Evolutionary conservation across 345 rosid genomes (phyloP).

Genomic region (Aethionema arabicum): DNA sequence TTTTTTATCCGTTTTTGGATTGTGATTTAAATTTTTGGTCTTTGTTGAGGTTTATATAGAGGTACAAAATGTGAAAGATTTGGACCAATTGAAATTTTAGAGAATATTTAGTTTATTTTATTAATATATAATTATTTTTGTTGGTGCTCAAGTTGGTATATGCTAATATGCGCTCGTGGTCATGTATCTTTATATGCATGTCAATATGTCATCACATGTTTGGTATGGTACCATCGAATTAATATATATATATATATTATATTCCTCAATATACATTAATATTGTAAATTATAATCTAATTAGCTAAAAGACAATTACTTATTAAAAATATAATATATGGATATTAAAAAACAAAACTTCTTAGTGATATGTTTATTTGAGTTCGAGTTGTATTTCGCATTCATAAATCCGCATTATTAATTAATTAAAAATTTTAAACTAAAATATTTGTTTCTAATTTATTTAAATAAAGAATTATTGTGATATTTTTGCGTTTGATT

Average conservation of each 20-base stretch:
- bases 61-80: constrained; percentile 1
- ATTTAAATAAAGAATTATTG: too few species aligned
- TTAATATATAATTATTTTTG: background rate
- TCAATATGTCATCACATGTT: constrained; percentile 24
- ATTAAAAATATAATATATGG: too few species aligned
- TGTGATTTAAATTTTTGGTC: constrained; percentile 30
- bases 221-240: constrained; percentile 20
- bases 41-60: constrained; percentile 30
- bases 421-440: too few species aligned
- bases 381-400: too few species aligned
- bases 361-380: background rate
- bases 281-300: background rate
- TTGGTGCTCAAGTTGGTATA: constrained; percentile 28
- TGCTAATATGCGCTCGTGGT: constrained; percentile 30
- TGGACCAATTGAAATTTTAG: constrained; percentile 25
- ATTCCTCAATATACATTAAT: constrained; percentile 14
- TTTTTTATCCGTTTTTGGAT: constrained; percentile 18
- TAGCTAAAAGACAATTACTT: too few species aligned
- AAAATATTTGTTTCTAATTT: too few species aligned
- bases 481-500: too few species aligned
- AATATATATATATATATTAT: too few species aligned
- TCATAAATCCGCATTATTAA: too few species aligned
- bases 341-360: background rate
- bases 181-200: constrained; percentile 14
- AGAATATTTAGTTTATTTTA: background rate